These are phyloP conservation scores for Thraustochytrium striatum DNA, from an alignment of 352 stramenopile genomes.

Conservation along the genomic window DNA sequence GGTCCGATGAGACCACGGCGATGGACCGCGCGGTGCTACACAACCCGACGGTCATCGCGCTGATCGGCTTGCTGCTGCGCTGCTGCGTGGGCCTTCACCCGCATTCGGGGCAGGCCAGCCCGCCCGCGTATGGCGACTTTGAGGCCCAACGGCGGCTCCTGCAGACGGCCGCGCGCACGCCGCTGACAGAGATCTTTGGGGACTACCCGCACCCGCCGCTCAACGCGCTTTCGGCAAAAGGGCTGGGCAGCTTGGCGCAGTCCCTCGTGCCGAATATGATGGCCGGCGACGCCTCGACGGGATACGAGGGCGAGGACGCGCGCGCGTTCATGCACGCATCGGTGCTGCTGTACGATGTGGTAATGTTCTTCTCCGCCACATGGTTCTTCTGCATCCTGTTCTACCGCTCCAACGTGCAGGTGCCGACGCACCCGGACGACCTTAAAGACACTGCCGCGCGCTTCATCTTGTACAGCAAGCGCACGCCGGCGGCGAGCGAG, in stretches of 20 bases:
- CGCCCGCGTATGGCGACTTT: constrained; percentile 76
- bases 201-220: not conserved
- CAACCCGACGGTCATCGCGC: constrained; percentile 77
- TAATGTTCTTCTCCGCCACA: constrained; percentile 73
- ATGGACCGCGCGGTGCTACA: constrained; percentile 79
- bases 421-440: not conserved
- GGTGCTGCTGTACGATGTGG: constrained; percentile 83
- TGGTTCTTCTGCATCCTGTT: constrained; percentile 36
- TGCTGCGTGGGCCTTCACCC: constrained; percentile 72
- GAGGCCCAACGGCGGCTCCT: constrained; percentile 65
- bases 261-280: constrained; percentile 77
- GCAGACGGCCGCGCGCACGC: not conserved
- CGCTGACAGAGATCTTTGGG: not conserved
- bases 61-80: constrained; percentile 65
- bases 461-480: constrained; percentile 24
- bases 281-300: constrained; percentile 66
- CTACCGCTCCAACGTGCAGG: constrained; percentile 14
- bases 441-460: not conserved
- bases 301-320: constrained; percentile 62
- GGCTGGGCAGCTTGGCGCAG: constrained; percentile 65
- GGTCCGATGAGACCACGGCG: constrained; percentile 73
- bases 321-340: constrained; percentile 80
- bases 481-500: not conserved
- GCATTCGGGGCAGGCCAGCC: constrained; percentile 67
- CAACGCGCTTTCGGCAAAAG: constrained; percentile 35